Base-by-base conservation (phyloP, 306 rosid genomes). In the Gleditsia sinensis region DNA sequence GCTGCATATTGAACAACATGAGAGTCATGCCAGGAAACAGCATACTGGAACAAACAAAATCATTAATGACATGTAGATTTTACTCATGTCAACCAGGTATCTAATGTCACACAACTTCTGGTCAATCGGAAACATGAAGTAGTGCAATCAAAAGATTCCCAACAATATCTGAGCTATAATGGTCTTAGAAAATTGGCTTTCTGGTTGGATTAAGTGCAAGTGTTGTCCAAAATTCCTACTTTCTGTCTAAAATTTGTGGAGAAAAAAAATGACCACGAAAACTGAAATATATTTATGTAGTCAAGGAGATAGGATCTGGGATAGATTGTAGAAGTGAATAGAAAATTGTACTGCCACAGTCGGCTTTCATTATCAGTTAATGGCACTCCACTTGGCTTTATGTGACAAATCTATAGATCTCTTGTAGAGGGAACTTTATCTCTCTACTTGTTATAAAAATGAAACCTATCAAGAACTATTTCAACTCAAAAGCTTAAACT, bases 1-100 rank as follows among this genome's bases (percentile, higher is more conserved):
- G 96, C 99, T 94, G 91, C 86, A 87, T 43, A 56, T 42, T 27
- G 21, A 75, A 73, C 39, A 83, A 78, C 49, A 74, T 40, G 36
- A 64, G 40, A 78, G n/a, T 67, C 73, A 62, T 9, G 42, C 16
- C 12, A 67, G 69, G 33, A 75, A 69, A 66, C 14, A 58, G 54
- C 63, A 56, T 0, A 19, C 21, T 30, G 30, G 16, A 48, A 53
- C 68, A 36, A 23, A 20, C 14, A 54, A 37, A 33, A 56, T n/a
- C 36, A 50, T 39, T 7, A 32, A 71, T 36, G 39, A 67, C 16
- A 45, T 39, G 45, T 61, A 66, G 72, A 62, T 54, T 50, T 40
- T 58, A 53, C 28, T 23, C 74, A 48, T 70, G 72, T 42, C 40
- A 59, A 28, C 70, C 65, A 67, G 28, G 64, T 37, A 65, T 79